Conservation (phyloP, 129 eudicot species). For the Artemisia argyi region DNA sequence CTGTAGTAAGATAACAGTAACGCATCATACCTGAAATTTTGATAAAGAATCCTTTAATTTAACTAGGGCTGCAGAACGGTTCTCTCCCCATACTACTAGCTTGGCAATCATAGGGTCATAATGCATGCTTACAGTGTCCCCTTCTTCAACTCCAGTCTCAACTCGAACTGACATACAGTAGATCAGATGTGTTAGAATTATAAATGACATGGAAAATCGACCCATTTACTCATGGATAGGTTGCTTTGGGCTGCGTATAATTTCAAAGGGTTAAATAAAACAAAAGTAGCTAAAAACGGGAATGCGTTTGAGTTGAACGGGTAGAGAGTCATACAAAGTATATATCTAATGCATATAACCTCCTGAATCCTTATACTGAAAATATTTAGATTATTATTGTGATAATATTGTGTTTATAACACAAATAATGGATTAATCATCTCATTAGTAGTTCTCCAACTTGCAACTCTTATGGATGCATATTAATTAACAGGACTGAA, state of each 20-base stretch:
- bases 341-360: too few relatives aligned
- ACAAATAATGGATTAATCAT: too few relatives aligned
- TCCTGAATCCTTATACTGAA: background rate
- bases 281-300: too few relatives aligned
- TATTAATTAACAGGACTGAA: background rate
- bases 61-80: conserved; percentile 76
- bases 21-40: conserved; percentile 70
- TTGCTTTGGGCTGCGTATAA: too few relatives aligned
- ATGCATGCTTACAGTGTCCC: conserved; percentile 96
- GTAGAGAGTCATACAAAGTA: too few relatives aligned
- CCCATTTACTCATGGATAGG: too few relatives aligned
- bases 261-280: too few relatives aligned
- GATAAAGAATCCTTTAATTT: conserved; percentile 86
- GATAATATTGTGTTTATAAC: too few relatives aligned
- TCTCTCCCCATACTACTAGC: conserved; percentile 96
- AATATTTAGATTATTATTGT: background rate
- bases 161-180: conserved; percentile 62
- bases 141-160: conserved; percentile 97
- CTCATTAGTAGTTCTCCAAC: background rate
- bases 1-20: conserved; percentile 4
- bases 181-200: background rate
- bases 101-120: conserved; percentile 99
- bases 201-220: background rate
- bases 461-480: background rate
- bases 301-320: too few relatives aligned